phyloP scores from a whole-genome alignment of 176 grass and related monocot genomes.

The Phoenix roebelenii region DNA sequence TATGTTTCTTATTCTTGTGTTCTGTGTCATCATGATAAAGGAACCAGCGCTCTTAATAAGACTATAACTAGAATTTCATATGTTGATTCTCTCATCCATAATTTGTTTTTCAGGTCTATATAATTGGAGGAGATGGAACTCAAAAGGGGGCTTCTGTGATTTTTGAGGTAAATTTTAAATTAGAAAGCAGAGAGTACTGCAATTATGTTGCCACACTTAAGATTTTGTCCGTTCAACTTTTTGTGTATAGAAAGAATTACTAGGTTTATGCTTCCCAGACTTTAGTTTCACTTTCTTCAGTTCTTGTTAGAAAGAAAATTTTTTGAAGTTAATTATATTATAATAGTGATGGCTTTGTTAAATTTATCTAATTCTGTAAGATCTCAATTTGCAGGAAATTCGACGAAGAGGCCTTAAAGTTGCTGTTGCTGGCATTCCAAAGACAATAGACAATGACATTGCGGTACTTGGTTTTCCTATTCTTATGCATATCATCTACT shows the following conservation, averaged over 20 bases:
- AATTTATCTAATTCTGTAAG: too few relatives aligned
- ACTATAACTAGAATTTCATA: too few relatives aligned
- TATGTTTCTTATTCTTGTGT: not conserved
- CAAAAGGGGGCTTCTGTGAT: constrained; percentile 88
- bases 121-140: constrained; percentile 93
- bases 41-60: too few relatives aligned
- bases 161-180: constrained; percentile 50
- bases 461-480: constrained; percentile 32
- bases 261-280: too few relatives aligned
- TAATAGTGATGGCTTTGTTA: too few relatives aligned
- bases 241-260: too few relatives aligned
- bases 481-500: not conserved
- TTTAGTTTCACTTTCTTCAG: too few relatives aligned
- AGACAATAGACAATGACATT: constrained; percentile 97
- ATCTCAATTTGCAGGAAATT: constrained; percentile 47
- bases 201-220: too few relatives aligned
- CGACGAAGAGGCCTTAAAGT: constrained; percentile 68
- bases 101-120: constrained; percentile 54
- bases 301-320: too few relatives aligned
- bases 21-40: not conserved
- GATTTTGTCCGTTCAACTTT: too few relatives aligned
- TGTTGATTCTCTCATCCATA: constrained; percentile 9
- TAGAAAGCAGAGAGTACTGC: too few relatives aligned
- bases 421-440: constrained; percentile 83
- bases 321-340: too few relatives aligned